Conservation (phyloP, 441 rosid species). For the Aquilaria agallochum region DNA sequence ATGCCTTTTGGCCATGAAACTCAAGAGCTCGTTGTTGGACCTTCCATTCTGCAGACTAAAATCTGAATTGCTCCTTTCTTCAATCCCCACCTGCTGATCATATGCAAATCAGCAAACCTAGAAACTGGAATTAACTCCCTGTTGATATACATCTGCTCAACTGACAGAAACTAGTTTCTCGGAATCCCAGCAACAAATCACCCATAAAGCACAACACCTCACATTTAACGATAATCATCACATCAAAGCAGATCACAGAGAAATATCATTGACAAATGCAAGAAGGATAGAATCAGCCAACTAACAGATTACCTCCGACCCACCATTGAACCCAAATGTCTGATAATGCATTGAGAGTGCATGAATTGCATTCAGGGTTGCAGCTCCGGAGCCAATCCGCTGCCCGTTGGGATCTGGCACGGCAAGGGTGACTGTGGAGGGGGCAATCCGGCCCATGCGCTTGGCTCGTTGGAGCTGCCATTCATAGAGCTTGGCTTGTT, state of each 20-base stretch:
- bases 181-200: background rate
- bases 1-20: constrained; percentile 60
- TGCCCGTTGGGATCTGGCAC: constrained; percentile 89
- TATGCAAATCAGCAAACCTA: constrained; percentile 20
- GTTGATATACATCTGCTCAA: too few species aligned
- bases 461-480: constrained; percentile 92
- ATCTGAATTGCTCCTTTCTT: constrained; percentile 27
- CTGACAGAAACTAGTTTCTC: too few species aligned
- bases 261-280: background rate
- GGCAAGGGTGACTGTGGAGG: constrained; percentile 76
- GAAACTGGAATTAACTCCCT: constrained; percentile 4
- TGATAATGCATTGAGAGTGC: constrained; percentile 62
- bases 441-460: constrained; percentile 74
- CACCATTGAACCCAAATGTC: constrained; percentile 28
- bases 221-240: too few species aligned
- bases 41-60: constrained; percentile 19
- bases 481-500: constrained; percentile 83
- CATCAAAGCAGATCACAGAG: too few species aligned
- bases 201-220: background rate
- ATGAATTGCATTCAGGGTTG: constrained; percentile 80
- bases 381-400: constrained; percentile 97
- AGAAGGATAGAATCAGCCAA: background rate
- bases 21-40: constrained; percentile 21
- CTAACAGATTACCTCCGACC: constrained; percentile 25
- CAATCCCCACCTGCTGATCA: constrained; percentile 40